Evolutionary conservation across 2,329 filamentous ascomycete genomes (phyloP), one percentile per base, ranked within the genome.

Genomic region (Pyrenochaeta sp.): DNA sequence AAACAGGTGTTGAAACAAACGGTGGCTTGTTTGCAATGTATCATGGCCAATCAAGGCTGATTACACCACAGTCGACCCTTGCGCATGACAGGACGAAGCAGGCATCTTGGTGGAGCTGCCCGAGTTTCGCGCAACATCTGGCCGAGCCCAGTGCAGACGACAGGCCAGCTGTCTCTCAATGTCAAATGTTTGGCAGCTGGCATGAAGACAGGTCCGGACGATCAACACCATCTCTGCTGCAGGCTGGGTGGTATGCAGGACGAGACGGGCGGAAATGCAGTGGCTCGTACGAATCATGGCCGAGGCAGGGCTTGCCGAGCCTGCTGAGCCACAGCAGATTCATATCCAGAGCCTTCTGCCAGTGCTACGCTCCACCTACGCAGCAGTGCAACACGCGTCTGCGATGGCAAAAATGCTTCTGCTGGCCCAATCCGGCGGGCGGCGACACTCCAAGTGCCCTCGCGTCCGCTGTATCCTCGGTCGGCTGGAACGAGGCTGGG

Each of bases 1-100:
- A 64, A 67, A 67, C 56, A 58, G 45, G 58, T 57, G 62, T 71
- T 65, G 67, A 72, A 71, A 73, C 68, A 52, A 61, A 62, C 54
- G 53, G 60, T 54, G 58, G 60, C 54, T 59, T 68, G 65, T 67
- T 68, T 69, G 57, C 48, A 58, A 47, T 48, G 47, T 52, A 48
- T 24, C 25, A 22, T 48, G 47, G 58, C 65, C 60, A 68, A 64
- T 68, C 40, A 51, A 43, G 50, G 50, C 15, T 24, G 44, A 6
- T 42, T 39, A 46, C 36, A 42, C 52, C 46, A 45, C 40, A 30
- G 49, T 52, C 39, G 45, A 54, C 55, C 61, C 58, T 50, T 59
- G 60, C 67, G 67, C 67, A 68, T 68, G 67, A 66, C 60, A 52
- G 58, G 63, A 43, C 56, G 62, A 66, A 64, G 62, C 50, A 53